Base-by-base conservation (phyloP, 768 basidiomycete species). In the Nidularia pulvinata region DNA sequence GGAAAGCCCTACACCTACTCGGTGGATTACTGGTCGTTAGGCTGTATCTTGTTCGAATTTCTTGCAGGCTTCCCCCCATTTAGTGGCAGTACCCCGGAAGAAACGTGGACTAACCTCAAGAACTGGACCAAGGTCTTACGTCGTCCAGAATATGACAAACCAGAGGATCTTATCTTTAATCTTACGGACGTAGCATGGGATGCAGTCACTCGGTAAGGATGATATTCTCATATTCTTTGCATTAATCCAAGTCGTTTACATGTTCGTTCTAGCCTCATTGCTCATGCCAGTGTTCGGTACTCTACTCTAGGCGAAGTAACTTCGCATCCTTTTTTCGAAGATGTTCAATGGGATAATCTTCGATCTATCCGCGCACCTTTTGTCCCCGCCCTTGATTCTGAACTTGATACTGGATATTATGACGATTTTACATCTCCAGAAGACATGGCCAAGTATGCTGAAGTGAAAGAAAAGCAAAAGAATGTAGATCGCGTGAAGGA, bases 391-490 rank as follows among this genome's bases (percentile, higher is more conserved):
- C 81, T 98, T 34, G 95, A 98, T 64, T 91, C 89, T 7, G 97
- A 98, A 63, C 80, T 92, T 54, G 97, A 99, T 64, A 94, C 95
- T 1, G 95, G 94, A 14, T 95, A 95, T 70, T 95, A 94, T 71
- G 93, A 95, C 61, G 93, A 94, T 66, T 95, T 95, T 67, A 88
- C 88, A 2, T 88, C 83, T 3, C 74, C 81, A 4, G 92, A 95
- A 54, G 96, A 98, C 65, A 98, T 98, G 95, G 94, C 93, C 48
- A 98, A 98, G 74, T 98, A 98, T 65, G 93, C 95, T 9, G 96
- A 99, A 69, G 97, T 99, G 6, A 85, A 91, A 70, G 97, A 97
- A 77, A 99, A 98, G 72, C 95, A 98, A 72, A 77, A 74, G 63
- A 95, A 98, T 65, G 95, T 99, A 25, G 96, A 96, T 25, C 82